A percentile compares a stretch with the other conserved stretches of the same genome.
Conservation (phyloP, 768 basidiomycete genomes). For the Pilatotrama ljubarskyi region DNA sequence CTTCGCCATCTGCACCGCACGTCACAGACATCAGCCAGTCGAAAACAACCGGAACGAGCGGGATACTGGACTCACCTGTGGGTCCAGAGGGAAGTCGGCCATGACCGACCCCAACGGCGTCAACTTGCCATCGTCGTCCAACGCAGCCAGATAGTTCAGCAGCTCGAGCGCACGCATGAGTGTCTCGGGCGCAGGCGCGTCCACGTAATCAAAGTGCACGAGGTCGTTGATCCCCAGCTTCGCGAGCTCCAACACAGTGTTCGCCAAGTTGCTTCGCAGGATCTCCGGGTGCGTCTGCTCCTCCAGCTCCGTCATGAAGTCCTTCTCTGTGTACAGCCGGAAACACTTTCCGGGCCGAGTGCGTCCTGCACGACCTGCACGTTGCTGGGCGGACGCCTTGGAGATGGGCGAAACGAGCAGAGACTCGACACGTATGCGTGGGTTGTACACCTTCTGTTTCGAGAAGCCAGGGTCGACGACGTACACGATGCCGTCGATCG, state of each 20-base stretch:
- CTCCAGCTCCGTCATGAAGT: conserved; percentile 93
- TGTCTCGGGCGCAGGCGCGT: conserved; percentile 52
- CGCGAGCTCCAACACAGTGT: conserved; percentile 89
- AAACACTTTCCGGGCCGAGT: conserved; percentile 98
- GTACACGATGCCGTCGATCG: conserved; percentile 99
- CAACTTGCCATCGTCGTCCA: conserved; percentile 92
- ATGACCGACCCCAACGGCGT: conserved; percentile 86
- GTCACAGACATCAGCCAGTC: not conserved
- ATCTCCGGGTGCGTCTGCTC: conserved; percentile 99
- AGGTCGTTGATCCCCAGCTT: conserved; percentile 84
- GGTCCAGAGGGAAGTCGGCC: conserved; percentile 99
- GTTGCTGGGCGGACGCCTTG: conserved; percentile 94
- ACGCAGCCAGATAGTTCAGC: conserved; percentile 86
- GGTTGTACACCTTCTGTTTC: conserved; percentile 98
- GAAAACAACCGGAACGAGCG: no score
- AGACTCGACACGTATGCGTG: conserved; percentile 93
- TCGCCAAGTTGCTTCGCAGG: conserved; percentile 88
- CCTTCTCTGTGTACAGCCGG: conserved; percentile 93
- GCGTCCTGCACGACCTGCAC: conserved; percentile 94
- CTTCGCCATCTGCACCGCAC: conserved; percentile 68
- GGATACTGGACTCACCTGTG: conserved; percentile 60
- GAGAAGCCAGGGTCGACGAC: conserved; percentile 98
- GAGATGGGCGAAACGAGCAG: conserved; percentile 93
- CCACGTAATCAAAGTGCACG: conserved; percentile 32
- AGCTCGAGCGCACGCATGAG: conserved; percentile 96